Evolutionary conservation across 495 filamentous ascomycete genomes (phyloP), one percentile per base, ranked within the genome.

Genomic region (Lasiosphaeria miniovina): DNA sequence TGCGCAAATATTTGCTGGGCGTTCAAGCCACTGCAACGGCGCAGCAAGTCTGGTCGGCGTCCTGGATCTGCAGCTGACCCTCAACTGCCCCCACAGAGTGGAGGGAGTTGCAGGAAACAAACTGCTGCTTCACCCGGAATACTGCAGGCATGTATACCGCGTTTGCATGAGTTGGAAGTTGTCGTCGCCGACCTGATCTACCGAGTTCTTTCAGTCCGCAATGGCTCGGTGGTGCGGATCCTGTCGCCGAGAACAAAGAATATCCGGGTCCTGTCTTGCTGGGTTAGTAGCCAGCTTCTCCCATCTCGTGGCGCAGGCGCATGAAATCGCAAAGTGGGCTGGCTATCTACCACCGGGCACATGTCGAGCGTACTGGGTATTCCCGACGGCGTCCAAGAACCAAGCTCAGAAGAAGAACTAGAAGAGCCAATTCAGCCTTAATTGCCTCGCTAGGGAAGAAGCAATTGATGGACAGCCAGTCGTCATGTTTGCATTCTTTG

Each of bases 291-390:
- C 43, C 12, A 32, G 6, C 32, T 5, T n/a, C 49, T 41, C n/a
- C 50, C 31, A 36, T 3, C 35, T 11, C 14, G 12, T 55, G 38
- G 9, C 33, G 15, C 43, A n/a, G 38, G 8, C 36, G 63, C 63
- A 66, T 66, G 57, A 62, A 62, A 3, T 14, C 11, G 54, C 57
- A 66, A 52, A 60, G 63, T 66, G 51, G 43, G 43, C 43, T 12
- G 50, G n/a, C n/a, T 45, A 43, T 15, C 43, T 14, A 14, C 52
- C 52, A 54, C 34, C 49, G 32, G 12, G 12, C 43, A 46, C 12
- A 4, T 46, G 6, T 46, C 15, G 43, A n/a, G 15, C 12, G 43
- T 11, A 5, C 12, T 46, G 11, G 11, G 8, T 41, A 8, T 32
- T 17, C 15, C 43, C 55, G 50, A 52, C 15, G n/a, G 14, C 61